phyloP scores from a whole-genome alignment of 2,329 filamentous ascomycete genomes.

The Hypocreales sp. region DNA sequence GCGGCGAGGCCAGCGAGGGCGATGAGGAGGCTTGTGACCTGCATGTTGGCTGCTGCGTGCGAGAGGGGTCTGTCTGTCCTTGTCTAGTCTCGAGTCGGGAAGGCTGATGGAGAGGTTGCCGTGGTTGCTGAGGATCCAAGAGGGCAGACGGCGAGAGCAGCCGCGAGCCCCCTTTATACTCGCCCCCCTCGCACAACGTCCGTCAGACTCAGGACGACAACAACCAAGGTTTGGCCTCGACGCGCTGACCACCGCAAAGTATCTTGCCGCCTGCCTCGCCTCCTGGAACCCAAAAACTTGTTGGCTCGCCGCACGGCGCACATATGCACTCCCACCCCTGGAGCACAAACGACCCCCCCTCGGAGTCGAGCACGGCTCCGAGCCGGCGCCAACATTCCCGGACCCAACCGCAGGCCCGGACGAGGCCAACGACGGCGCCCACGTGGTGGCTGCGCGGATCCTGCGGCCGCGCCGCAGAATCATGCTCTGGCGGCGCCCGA shows the following conservation, averaged over 20 bases:
- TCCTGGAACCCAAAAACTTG: too few species aligned
- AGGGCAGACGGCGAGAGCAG: not conserved
- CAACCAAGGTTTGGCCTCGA: too few species aligned
- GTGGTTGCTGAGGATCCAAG: not conserved
- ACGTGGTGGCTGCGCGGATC: too few species aligned
- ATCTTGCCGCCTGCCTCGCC: not conserved
- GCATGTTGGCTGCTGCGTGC: not conserved
- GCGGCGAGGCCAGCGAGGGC: not conserved
- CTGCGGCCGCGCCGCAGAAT: too few species aligned
- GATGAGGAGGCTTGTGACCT: slow-evolving; percentile 1
- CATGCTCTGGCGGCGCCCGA: too few species aligned
- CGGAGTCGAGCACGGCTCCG: too few species aligned
- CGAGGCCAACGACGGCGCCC: too few species aligned
- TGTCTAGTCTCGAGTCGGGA: not conserved
- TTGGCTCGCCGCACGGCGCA: too few species aligned
- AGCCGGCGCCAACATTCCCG: too few species aligned
- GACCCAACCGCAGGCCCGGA: too few species aligned
- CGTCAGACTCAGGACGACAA: not conserved
- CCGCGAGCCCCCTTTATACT: not conserved
- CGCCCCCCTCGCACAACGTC: not conserved
- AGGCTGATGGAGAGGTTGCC: not conserved
- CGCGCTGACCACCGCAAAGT: too few species aligned
- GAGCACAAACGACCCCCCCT: not conserved
- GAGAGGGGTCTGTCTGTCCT: too few species aligned
- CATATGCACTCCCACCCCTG: slow-evolving; percentile 1